Evolutionary conservation across 148 eudicot species (phyloP).

Genomic region (Cornus florida): DNA sequence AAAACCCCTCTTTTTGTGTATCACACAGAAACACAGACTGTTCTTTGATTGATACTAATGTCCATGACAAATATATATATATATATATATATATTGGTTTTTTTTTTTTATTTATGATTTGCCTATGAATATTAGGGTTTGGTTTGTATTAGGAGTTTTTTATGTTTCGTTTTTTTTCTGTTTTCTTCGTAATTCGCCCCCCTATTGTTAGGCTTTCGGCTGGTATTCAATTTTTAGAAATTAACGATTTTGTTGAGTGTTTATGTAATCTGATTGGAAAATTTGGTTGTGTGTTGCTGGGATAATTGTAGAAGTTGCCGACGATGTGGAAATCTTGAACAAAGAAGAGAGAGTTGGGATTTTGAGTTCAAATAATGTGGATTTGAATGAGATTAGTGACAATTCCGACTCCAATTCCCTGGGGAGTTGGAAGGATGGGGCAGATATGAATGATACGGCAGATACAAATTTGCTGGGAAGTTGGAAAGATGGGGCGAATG

Average conservation of each 20-base stretch:
- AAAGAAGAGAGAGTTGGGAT: no score
- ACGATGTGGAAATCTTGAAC: no score
- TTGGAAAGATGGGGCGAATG: conserved; percentile 53
- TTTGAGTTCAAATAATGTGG: conserved; percentile 18
- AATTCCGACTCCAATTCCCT: conserved; percentile 48
- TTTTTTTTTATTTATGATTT: neutral
- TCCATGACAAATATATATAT: neutral
- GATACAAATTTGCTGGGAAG: conserved; percentile 50
- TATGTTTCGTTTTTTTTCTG: no score
- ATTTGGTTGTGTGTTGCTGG: neutral
- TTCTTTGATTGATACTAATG: neutral
- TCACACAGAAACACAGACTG: no score
- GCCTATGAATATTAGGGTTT: no score
- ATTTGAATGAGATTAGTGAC: conserved; percentile 23
- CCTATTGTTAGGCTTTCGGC: no score
- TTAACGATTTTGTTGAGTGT: neutral
- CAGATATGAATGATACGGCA: conserved; percentile 27
- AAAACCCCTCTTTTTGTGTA: neutral
- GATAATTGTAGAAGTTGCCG: conserved; percentile 26
- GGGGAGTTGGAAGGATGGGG: conserved; percentile 59
- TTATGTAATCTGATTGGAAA: neutral
- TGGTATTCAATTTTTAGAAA: neutral
- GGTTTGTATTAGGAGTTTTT: no score
- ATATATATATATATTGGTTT: no score
- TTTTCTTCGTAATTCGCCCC: no score